Base-by-base conservation (phyloP, 2,329 filamentous ascomycete genomes). In the Claviceps quebecensis region DNA sequence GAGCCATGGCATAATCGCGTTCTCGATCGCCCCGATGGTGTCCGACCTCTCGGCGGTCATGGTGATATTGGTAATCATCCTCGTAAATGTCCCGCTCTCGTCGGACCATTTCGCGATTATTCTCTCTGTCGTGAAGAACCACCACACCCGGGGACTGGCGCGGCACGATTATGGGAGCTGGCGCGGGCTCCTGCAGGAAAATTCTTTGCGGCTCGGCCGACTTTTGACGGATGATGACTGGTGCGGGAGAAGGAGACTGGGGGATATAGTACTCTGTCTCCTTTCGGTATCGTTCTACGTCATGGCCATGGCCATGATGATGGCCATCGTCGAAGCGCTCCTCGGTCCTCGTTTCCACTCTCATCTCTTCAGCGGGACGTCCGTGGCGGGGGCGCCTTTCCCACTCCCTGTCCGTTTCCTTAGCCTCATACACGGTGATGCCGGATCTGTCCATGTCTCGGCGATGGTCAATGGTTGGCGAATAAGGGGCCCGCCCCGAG, bases 221-320 rank as follows among this genome's bases (percentile, higher is more conserved):
- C 48, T 72, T 71, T 58, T 77, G 74, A 49, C 77, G 76, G 55
- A 81, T 78, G 51, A 81, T 69, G 54, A 81, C 72, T 5, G 77
- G 77, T 2, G 70, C 61, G 4, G 70, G 71, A 9, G 71, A 65
- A 13, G 75, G 73, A 22, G 76, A 69, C 26, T 71, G 68, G 3
- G 73, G 73, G 45, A 73, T 68, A 58, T 76, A 83, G 61, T 81
- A 83, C 57, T 83, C 80, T 2, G 77, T 78, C 61, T 83, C 79
- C 62, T 75, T 76, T 59, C 75, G 75, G 59, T 79, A 80, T 60
- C 72, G 73, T 61, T 83, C 79, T 43, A 81, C 59, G 17, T 81
- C 75, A 52, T 69, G 70, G 45, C 70, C 69, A 22, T 62, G 62
- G 17, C 81, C 75, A 52, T 69, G 70, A 44, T 69, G 69, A 22